Evolutionary conservation across 2,329 filamentous ascomycete species (phyloP).

Genomic region (Ophiostoma ulmi): DNA sequence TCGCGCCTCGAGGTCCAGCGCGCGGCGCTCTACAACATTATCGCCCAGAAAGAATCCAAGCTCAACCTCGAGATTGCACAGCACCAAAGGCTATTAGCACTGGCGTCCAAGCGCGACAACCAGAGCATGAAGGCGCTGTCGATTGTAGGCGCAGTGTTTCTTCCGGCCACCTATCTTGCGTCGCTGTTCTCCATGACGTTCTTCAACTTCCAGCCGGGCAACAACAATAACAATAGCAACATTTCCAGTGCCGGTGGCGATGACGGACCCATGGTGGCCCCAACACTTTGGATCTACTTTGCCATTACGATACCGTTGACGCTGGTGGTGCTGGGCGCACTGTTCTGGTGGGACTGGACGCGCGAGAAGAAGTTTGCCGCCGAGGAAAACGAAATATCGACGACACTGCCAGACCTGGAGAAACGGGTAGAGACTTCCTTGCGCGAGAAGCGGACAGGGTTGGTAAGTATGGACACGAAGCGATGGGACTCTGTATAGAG

Average conservation of each 20-base stretch:
- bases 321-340: slow-evolving; percentile 48
- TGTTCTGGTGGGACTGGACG: slow-evolving; percentile 50
- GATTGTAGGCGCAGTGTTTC: slow-evolving; percentile 57
- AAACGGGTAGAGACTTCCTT: slow-evolving; percentile 52
- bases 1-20: slow-evolving; percentile 58
- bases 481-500: slow-evolving; percentile 24
- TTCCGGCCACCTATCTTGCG: slow-evolving; percentile 58
- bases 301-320: slow-evolving; percentile 56
- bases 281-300: slow-evolving; percentile 59
- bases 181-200: slow-evolving; percentile 64
- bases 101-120: slow-evolving; percentile 57
- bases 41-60: slow-evolving; percentile 59
- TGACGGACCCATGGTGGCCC: slow-evolving; percentile 43
- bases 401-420: slow-evolving; percentile 53
- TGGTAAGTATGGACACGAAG: slow-evolving; percentile 25
- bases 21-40: slow-evolving; percentile 61
- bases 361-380: slow-evolving; percentile 45
- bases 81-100: slow-evolving; percentile 54
- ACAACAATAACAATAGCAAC: slow-evolving; percentile 12
- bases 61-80: slow-evolving; percentile 59
- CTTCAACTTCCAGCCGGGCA: slow-evolving; percentile 55
- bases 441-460: slow-evolving; percentile 52
- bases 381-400: slow-evolving; percentile 50
- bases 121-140: slow-evolving; percentile 63
- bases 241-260: slow-evolving; percentile 27